Evolutionary conservation across 352 stramenopile genomes (phyloP), one percentile per base, ranked within the genome.

Genomic region (Globisporangium spinosum): DNA sequence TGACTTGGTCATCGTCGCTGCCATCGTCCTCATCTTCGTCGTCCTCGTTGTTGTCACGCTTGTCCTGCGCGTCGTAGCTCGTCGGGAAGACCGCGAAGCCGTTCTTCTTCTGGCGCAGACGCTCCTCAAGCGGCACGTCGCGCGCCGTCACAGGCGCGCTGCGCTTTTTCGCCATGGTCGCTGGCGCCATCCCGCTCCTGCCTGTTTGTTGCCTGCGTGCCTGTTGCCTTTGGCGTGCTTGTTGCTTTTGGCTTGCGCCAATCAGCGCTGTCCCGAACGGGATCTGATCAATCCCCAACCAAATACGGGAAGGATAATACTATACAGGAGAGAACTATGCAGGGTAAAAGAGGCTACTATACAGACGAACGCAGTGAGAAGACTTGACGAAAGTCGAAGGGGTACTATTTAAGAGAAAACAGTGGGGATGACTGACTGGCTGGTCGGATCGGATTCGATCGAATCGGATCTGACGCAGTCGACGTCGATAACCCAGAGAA

Each of bases 121-220:
- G 84, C 75, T 93, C 79, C 51, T 90, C 87, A 23, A 95, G 75
- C 69, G 87, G 87, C 47, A 94, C 69, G 71, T 95, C 84, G n/a
- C 82, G 79, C 45, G 68, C 72, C 9, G 70, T 56, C 22, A 59
- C 23, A 6, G 60, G 25, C n/a, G 66, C 51, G 0, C 53, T 55
- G 54, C 61, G 67, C 61, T 64, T 71, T 53, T 63, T 65, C 27
- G 43, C 27, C 51, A n/a, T 62, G 23, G 15, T 67, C 27, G 32
- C 17, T 64, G 63, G 53, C 20, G 62, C 53, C 62, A 68, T 65
- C 3, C 25, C 32, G 32, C 6, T 62, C 2, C 13, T 38, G 49
- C 20, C 3, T 10, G 22, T 10, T 34, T 63, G 38, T 29, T 38
- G 56, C 57, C 47, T 7, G 55, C 6, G 27, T 49, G 34, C 22